Evolutionary conservation across 257 asterid genomes (phyloP).

Genomic region (Cynanchum wilfordii): DNA sequence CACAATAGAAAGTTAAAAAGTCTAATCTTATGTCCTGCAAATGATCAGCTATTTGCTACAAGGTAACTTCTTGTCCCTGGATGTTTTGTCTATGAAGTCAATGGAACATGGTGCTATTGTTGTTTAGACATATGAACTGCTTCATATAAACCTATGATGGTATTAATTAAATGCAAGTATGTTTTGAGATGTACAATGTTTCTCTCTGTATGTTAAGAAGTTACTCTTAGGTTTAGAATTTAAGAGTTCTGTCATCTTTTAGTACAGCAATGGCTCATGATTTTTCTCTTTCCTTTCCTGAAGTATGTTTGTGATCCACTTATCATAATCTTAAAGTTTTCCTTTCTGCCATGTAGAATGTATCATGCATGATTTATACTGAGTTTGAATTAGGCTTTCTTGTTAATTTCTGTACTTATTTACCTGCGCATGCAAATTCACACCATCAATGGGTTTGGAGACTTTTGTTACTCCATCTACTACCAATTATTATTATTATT

Average conservation of each 20-base stretch:
- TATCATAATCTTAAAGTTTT: neutral
- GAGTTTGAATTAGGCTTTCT: neutral
- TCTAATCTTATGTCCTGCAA: constrained; percentile 39
- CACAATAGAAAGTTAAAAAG: constrained; percentile 57
- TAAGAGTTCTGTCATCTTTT: neutral
- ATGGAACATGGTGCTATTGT: neutral
- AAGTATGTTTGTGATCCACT: neutral
- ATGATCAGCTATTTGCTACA: constrained; percentile 46
- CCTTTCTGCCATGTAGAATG: neutral
- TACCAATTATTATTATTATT: neutral
- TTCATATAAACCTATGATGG: neutral
- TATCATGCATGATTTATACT: neutral
- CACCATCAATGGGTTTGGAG: neutral
- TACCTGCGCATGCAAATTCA: neutral
- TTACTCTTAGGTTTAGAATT: neutral
- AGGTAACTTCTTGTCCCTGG: constrained; percentile 21
- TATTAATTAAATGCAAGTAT: neutral
- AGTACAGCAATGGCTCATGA: neutral
- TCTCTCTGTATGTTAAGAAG: neutral
- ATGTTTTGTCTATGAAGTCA: constrained; percentile 8
- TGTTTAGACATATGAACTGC: neutral
- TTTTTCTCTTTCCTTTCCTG: neutral
- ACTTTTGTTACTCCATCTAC: neutral
- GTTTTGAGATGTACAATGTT: neutral
- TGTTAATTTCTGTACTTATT: neutral